Evolutionary conservation across 768 basidiomycete species (phyloP).

Genomic region (Boletus patriciae): DNA sequence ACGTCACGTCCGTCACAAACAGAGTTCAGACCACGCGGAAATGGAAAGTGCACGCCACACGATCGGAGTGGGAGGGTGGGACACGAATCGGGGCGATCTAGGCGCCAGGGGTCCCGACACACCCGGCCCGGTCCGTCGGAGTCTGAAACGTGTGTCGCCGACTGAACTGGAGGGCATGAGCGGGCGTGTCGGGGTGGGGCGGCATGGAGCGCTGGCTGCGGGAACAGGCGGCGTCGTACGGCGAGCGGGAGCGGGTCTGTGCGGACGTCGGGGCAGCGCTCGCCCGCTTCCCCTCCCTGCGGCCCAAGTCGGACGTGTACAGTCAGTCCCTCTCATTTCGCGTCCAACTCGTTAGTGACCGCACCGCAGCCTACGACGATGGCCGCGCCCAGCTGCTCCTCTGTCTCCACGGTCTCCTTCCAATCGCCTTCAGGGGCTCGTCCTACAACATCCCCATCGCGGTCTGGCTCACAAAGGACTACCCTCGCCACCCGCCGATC

Average conservation of each 20-base stretch:
- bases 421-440: conserved; percentile 71
- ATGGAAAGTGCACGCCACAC: conserved; percentile 51
- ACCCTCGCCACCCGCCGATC: conserved; percentile 81
- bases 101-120: conserved; percentile 20
- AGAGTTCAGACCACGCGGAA: conserved; percentile 36
- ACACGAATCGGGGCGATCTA: conserved; percentile 23
- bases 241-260: conserved; percentile 54
- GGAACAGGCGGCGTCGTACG: conserved; percentile 60
- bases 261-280: conserved; percentile 65
- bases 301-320: conserved; percentile 82
- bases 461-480: conserved; percentile 83
- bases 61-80: conserved; percentile 42
- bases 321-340: conserved; percentile 39
- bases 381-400: conserved; percentile 91
- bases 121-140: conserved; percentile 13
- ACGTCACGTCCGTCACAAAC: conserved; percentile 13
- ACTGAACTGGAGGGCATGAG: conserved; percentile 1
- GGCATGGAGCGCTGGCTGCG: conserved; percentile 58
- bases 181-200: background rate
- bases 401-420: conserved; percentile 87
- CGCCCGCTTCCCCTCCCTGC: conserved; percentile 50
- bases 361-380: conserved; percentile 79
- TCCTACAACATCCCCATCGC: conserved; percentile 94
- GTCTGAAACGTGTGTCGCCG: conserved; percentile 12
- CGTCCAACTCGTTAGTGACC: conserved; percentile 5